Evolutionary conservation across 371 early-diverging fungal species (phyloP).

Genomic region (Dinochytrium kinnereticum): DNA sequence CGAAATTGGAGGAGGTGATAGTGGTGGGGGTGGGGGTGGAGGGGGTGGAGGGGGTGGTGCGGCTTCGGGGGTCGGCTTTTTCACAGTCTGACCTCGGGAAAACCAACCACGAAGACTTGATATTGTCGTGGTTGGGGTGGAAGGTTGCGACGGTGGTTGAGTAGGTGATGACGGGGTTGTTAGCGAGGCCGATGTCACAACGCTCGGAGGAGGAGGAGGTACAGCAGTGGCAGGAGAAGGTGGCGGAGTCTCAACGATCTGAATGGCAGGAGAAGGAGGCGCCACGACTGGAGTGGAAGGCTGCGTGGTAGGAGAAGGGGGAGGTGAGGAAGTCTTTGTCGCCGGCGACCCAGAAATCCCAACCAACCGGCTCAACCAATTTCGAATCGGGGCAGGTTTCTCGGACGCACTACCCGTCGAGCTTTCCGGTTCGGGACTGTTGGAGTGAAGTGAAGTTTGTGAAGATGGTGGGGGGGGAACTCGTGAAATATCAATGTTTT

Average conservation of each 20-base stretch:
- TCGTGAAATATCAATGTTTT: neutral
- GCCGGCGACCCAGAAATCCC: constrained; percentile 1
- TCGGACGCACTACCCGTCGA: neutral
- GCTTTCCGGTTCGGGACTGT: neutral
- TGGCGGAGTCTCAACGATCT: neutral
- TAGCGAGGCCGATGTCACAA: neutral
- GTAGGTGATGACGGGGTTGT: neutral
- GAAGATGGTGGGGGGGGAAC: neutral
- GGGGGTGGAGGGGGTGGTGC: neutral
- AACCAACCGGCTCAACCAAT: constrained; percentile 4
- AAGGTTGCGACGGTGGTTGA: neutral
- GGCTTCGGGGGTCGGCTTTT: neutral
- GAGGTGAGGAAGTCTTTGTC: neutral
- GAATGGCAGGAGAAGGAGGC: neutral
- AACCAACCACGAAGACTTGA: constrained; percentile 14
- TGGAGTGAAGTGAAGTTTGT: neutral
- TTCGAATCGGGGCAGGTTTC: constrained; percentile 5
- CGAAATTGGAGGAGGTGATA: neutral
- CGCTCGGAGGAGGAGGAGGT: neutral
- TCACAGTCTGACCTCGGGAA: neutral
- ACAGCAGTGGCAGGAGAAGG: neutral
- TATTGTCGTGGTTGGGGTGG: neutral
- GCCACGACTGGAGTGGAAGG: neutral
- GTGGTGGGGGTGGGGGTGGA: neutral
- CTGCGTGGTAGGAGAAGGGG: neutral